phyloP scores from a whole-genome alignment of 2,329 filamentous ascomycete genomes.

The Nemania bipapillata region DNA sequence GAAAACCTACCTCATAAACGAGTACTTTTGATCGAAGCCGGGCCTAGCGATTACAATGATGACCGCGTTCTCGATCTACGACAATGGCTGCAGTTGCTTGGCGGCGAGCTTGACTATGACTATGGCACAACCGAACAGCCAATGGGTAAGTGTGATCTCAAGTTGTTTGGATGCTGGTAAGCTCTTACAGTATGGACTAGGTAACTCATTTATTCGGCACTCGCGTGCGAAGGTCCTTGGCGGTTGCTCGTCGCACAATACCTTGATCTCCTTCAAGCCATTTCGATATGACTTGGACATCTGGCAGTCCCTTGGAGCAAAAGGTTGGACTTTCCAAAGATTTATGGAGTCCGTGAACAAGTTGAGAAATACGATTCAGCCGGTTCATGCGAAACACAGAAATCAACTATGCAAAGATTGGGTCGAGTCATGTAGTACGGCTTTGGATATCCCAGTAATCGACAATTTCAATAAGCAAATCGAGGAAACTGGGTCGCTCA shows the following conservation, averaged over 20 bases:
- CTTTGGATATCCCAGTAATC: conserved; percentile 82
- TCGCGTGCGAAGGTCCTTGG: conserved; percentile 92
- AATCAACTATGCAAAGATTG: conserved; percentile 94
- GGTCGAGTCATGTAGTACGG: conserved; percentile 81
- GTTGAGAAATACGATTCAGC: conserved; percentile 88
- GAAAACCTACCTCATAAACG: conserved; percentile 85
- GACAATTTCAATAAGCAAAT: conserved; percentile 90
- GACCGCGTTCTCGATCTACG: conserved; percentile 86
- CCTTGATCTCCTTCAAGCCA: conserved; percentile 89
- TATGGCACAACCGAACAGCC: conserved; percentile 91
- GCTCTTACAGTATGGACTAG: conserved; percentile 56
- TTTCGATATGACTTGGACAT: conserved; percentile 88
- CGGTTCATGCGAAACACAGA: conserved; percentile 83
- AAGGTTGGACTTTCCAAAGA: conserved; percentile 86
- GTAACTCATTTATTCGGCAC: conserved; percentile 91
- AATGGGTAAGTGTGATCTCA: conserved; percentile 64
- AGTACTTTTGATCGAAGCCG: conserved; percentile 85
- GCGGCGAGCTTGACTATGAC: conserved; percentile 90
- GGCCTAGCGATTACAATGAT: conserved; percentile 88
- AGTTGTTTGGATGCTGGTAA: conserved; percentile 7
- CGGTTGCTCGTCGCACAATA: conserved; percentile 94
- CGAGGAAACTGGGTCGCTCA: conserved; percentile 74
- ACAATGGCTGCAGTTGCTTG: conserved; percentile 85
- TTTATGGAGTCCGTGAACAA: conserved; percentile 85
- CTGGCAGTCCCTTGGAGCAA: conserved; percentile 84